Base-by-base conservation (phyloP, 2,329 filamentous ascomycete species). In the Trichophyton schoenleinii region DNA sequence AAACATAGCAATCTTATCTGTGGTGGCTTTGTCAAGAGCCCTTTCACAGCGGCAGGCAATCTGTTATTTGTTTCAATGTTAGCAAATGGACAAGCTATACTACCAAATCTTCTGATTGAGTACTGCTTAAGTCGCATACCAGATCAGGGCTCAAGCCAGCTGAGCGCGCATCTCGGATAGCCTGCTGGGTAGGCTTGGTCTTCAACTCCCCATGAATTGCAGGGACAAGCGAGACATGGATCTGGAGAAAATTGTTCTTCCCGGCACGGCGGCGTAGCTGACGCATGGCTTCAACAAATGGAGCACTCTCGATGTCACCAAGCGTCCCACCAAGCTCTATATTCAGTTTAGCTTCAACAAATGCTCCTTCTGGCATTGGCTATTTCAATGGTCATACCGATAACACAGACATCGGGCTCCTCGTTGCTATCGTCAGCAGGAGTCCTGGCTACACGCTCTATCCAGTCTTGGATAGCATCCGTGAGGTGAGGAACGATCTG, bases 161-260 rank as follows among this genome's bases (percentile, higher is more conserved):
- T 70, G 88, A 91, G 65, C 92, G 87, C 64, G 91, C 86, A 68
- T 88, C 84, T 70, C 87, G 87, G 69, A 97, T 90, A 28, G 92
- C 89, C 69, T 89, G 85, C 74, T 99, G 94, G 0, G 94, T 99
- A 0, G 94, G 94, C 78, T 97, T 97, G 8, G 91, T 97, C 83
- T 97, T 97, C 74, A 95, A 86, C 79, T 97, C 87, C 38, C 83
- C 82, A 15, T 61, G 57, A 57, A 87, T 82, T 38, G 92, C 82
- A 1, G 91, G 94, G 38, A 97, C 87, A 68, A 91, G 89, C 3
- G 88, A 91, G 64, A 96, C 91, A 74, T 90, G 86, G 67, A 96
- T 95, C 71, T 89, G 86, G 71, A 91, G 77, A 73, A 95, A 95
- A 76, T 95, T 91, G 70, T 84, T 81, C 70, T 83, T 84, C 66